Base-by-base conservation (phyloP, 805 yeast species). In the Candida odintsovae region DNA sequence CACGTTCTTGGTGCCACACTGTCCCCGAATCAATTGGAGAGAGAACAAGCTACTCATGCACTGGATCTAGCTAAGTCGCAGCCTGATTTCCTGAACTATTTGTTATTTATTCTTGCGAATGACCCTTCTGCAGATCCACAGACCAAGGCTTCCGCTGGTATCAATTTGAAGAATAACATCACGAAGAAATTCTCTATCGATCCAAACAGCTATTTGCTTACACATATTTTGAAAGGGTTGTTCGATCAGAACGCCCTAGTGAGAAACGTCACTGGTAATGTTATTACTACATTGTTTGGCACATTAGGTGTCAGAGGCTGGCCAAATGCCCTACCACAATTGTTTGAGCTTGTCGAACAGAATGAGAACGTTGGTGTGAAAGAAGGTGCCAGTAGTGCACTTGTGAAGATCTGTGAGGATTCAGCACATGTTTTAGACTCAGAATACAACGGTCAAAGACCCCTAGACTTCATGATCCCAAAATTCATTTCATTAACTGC, bases 381-480 rank as follows among this genome's bases (percentile, higher is more conserved):
- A 40, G 89, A 83, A 55, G 90, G 94, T 38, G 86, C 95, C 1
- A 77, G 88, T 64, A 75, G 85, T 52, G 90, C 97, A 0, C 70
- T 94, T 50, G 73, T 85, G 35, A 89, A 90, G 63, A 85, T 94
- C 43, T 88, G 96, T 70, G 99, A 94, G 63, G 99, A 94, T 66
- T 80, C 87, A 23, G 80, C 82, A 9, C 69, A 70, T 40, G 66
- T 76, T 33, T 74, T 94, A 48, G 90, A 87, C 59, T 65, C 72
- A 42, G 85, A 81, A 48, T 77, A 79, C 65, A 71, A 76, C 46
- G 85, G 86, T 5, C 76, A 77, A 47, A 68, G 81, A 46, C 96
- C 96, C 0, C 68, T 85, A 52, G 80, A 78, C 44, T 76, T 73
- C 48, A 71, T 92, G 70, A 73, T 88, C 22, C 83, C 86, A 15